These are phyloP conservation scores for Alternaria burnsii DNA, from an alignment of 2,329 filamentous ascomycete genomes.

Conservation along the genomic window DNA sequence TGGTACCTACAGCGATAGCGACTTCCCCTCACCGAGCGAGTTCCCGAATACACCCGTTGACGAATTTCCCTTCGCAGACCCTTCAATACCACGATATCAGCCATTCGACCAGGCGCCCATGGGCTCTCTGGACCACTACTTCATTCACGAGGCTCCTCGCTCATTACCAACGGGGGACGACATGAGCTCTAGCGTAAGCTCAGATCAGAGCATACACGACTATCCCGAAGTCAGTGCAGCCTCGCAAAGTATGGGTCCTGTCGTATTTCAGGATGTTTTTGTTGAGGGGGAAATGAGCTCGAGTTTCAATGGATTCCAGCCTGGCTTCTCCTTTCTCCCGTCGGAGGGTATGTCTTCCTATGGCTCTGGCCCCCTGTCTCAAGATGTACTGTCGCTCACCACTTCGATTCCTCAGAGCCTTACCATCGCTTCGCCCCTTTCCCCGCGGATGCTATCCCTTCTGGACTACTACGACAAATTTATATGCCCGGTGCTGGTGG, in stretches of 20 bases:
- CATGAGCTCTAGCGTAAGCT: slow-evolving; percentile 57
- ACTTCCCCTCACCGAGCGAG: slow-evolving; percentile 58
- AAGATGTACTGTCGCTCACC: slow-evolving; percentile 51
- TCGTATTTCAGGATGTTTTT: slow-evolving; percentile 51
- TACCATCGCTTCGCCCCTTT: slow-evolving; percentile 66
- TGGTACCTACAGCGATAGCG: slow-evolving; percentile 58
- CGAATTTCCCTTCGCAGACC: slow-evolving; percentile 53
- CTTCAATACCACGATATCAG: slow-evolving; percentile 49
- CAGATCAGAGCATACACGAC: slow-evolving; percentile 56
- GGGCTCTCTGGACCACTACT: slow-evolving; percentile 50
- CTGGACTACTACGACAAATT: slow-evolving; percentile 94
- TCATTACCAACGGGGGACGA: slow-evolving; percentile 51
- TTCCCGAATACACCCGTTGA: slow-evolving; percentile 58
- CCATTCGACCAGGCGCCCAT: slow-evolving; percentile 47
- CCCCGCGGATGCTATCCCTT: slow-evolving; percentile 83
- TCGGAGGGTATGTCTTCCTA: slow-evolving; percentile 53
- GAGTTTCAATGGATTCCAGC: slow-evolving; percentile 49
- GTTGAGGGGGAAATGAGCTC: slow-evolving; percentile 51
- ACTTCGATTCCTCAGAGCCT: slow-evolving; percentile 55
- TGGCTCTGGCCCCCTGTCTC: slow-evolving; percentile 50
- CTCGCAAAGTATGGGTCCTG: slow-evolving; percentile 46
- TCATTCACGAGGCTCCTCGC: slow-evolving; percentile 47
- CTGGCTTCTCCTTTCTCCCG: slow-evolving; percentile 52
- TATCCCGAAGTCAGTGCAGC: slow-evolving; percentile 52
- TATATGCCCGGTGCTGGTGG: slow-evolving; percentile 90